Conservation (phyloP, 2,329 filamentous ascomycete species). For the Fusarium fujikuroi region DNA sequence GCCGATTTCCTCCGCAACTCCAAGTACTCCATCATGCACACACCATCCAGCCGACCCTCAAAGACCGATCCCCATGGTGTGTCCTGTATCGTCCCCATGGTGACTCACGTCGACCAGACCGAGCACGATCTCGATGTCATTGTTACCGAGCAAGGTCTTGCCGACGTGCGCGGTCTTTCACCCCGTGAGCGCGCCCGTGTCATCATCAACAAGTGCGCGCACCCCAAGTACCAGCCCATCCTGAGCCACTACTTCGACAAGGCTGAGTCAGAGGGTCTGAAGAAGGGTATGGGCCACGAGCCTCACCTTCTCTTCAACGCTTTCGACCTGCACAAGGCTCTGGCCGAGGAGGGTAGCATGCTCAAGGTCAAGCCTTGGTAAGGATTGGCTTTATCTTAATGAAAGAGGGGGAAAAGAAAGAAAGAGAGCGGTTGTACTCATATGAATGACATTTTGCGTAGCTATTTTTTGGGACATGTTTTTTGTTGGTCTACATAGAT, state of each 20-base stretch:
- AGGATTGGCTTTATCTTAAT: not conserved
- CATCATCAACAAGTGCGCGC: constrained; percentile 87
- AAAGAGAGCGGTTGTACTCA: constrained; percentile 9
- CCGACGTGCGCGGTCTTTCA: constrained; percentile 83
- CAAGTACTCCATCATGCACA: constrained; percentile 95
- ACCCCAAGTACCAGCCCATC: constrained; percentile 86
- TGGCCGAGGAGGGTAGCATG: constrained; percentile 88
- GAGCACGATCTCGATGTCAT: constrained; percentile 93
- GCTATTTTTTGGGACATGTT: constrained; percentile 8
- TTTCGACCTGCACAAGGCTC: constrained; percentile 89
- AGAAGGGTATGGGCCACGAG: constrained; percentile 90
- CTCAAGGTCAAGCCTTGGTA: constrained; percentile 77
- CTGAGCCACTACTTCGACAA: constrained; percentile 84
- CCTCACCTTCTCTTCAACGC: constrained; percentile 86
- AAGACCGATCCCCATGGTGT: constrained; percentile 87
- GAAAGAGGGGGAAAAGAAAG: not conserved
- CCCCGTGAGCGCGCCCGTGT: constrained; percentile 83
- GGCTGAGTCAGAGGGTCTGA: constrained; percentile 86
- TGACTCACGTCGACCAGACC: constrained; percentile 91
- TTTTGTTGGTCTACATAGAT: constrained; percentile 22
- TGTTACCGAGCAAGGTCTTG: constrained; percentile 79
- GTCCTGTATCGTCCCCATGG: constrained; percentile 92
- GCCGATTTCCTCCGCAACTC: constrained; percentile 82
- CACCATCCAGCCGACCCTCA: constrained; percentile 80
- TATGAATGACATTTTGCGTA: constrained; percentile 29